Evolutionary conservation across 2,329 filamentous ascomycete species (phyloP), one percentile per base, ranked within the genome.

Genomic region (Stemphylium beticola): DNA sequence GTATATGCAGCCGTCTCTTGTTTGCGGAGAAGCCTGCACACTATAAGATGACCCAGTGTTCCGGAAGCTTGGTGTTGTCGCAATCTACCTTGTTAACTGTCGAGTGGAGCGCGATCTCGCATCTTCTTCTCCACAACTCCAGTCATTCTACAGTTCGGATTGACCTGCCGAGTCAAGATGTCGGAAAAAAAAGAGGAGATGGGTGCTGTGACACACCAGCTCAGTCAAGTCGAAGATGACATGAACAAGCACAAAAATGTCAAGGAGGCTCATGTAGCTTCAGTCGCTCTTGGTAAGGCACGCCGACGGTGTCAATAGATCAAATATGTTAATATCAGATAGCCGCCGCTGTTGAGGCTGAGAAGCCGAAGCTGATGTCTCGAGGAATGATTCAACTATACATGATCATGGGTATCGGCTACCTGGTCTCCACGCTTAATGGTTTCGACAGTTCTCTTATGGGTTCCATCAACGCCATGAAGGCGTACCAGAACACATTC

Each of bases 401-500:
- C 56, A 53, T 57, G 24, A 71, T 73, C 55, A 73, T 74, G 68
- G 68, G 62, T 44, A 58, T 74, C 24, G 69, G 69, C 1, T 74
- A 73, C 43, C 66, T 73, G 9, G 68, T 73, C 20, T 72, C 69
- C 10, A 73, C 71, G 5, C 63, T 73, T 53, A 73, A 73, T 57
- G 71, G 69, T 5, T 73, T 72, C 53, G 74, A 77, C 43, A 70
- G 66, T 4, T 74, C 69, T 7, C 64, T 77, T 26, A 77, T 77
- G 75, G 77, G 77, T n/a, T 76, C 79, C 4, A 82, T 85, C 56
- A 83, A 84, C 55, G 81, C 81, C 41, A 83, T 84, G 77, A 44
- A 74, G 0, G 69, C 77, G 1, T 85, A 83, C 61, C 82, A 83
- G 49, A 55, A 70, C 0, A 81, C 78, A 4, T 85, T 84, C 51